Evolutionary conservation across 352 stramenopile species (phyloP), one percentile per base, ranked within the genome.

Genomic region (Phytophthora meadii): DNA sequence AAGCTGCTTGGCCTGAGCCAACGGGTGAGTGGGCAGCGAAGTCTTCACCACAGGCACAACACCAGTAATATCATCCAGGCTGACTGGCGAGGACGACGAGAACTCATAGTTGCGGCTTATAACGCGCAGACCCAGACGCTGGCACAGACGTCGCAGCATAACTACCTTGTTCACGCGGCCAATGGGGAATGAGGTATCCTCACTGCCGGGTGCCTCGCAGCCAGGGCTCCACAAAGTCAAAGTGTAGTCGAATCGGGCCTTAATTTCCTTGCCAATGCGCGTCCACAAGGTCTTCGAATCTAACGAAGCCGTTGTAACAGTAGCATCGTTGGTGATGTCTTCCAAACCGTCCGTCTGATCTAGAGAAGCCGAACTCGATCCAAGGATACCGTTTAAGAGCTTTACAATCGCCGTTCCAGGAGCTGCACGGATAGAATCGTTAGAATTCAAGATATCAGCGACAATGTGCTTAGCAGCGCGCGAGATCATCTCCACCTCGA

Each of bases 401-500:
- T 93, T 82, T 47, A 96, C 77, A 41, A 97, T 75, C n/a, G 83
- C 71, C 0, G 75, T 72, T 27, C 89, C 90, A 6, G 90, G 90
- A 0, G 87, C 87, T 8, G 84, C 81, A 50, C 81, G 81, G 34
- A 91, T 70, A 2, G 66, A 74, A 14, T 77, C 71, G 49, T 95
- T 77, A 3, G 75, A 76, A 68, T 89, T 88, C 27, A 94, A 67
- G 4, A 94, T 65, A 53, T 90, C 79, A 24, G 83, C 81, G 22
- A 96, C 60, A 32, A 94, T 67, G 70, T 96, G 88, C 78, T 98
- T 99, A 28, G 87, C 63, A 27, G 82, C 91, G 63, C 97, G 93
- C 19, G 96, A 87, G 41, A 99, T 90, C 87, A 99, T 99, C 75
- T 99, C 97, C 12, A 96, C 93, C 64, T 99, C 97, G 3, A 99